These are phyloP conservation scores for Chrysoporthe puriensis DNA, from an alignment of 2,329 filamentous ascomycete genomes.

Conservation along the genomic window DNA sequence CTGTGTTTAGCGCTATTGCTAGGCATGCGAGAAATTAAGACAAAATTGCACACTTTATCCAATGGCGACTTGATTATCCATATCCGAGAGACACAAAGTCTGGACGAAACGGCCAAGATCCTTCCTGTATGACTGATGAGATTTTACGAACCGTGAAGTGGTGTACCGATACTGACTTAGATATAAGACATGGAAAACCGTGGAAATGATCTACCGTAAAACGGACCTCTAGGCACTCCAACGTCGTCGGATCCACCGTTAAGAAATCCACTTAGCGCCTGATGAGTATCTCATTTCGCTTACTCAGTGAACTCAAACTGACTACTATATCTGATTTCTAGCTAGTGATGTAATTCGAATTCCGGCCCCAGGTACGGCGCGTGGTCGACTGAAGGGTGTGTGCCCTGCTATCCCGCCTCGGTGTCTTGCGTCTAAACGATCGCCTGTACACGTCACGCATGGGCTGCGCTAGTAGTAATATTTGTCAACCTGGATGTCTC, in stretches of 20 bases:
- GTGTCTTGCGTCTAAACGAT: conserved; percentile 25
- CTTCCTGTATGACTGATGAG: background rate
- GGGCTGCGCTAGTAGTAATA: background rate
- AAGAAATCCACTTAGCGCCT: background rate
- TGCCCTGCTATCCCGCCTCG: background rate
- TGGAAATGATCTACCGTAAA: background rate
- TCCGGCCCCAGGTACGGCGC: background rate
- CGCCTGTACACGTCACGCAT: conserved; percentile 19
- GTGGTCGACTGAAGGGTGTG: background rate
- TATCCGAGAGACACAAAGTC: conserved; percentile 16
- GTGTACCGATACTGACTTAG: conserved; percentile 6
- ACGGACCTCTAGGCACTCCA: background rate
- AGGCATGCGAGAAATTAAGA: background rate
- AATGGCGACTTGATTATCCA: background rate
- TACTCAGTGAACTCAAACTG: no score
- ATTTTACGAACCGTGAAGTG: background rate
- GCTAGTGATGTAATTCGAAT: no score
- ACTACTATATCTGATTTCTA: no score
- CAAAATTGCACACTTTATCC: background rate
- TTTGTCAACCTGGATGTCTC: conserved; percentile 3
- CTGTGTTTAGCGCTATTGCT: background rate
- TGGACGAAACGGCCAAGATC: conserved; percentile 6
- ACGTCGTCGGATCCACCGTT: background rate
- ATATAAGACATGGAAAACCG: conserved; percentile 10
- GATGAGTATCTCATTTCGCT: no score